Conservation (phyloP, 768 basidiomycete species). For the Podaxis pistillaris region DNA sequence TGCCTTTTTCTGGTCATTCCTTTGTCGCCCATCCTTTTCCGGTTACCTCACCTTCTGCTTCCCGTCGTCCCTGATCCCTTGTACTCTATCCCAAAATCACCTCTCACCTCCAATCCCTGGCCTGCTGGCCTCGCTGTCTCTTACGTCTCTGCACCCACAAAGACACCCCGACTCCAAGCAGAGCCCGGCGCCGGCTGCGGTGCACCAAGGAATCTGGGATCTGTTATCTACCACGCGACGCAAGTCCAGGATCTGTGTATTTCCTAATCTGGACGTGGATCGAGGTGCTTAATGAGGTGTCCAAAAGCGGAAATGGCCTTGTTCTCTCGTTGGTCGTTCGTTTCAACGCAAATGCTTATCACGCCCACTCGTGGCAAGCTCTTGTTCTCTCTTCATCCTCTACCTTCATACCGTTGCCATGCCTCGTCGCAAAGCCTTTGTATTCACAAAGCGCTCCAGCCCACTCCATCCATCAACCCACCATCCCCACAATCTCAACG, state of each 20-base stretch:
- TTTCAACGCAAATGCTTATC: slow-evolving; percentile 19
- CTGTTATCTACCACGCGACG: background rate
- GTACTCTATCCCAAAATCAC: background rate
- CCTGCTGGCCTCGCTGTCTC: background rate
- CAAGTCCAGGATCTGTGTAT: background rate
- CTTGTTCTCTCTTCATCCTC: slow-evolving; percentile 15
- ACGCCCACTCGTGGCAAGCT: slow-evolving; percentile 10
- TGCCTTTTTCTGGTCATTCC: slow-evolving; percentile 31
- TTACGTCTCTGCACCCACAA: background rate
- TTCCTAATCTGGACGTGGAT: background rate
- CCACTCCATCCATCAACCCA: background rate
- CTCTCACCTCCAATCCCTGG: background rate
- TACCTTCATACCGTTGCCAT: slow-evolving; percentile 5
- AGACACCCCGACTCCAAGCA: background rate
- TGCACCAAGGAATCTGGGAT: background rate
- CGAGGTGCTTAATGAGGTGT: slow-evolving; percentile 13
- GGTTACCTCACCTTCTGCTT: slow-evolving; percentile 18
- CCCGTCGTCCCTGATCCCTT: slow-evolving; percentile 6
- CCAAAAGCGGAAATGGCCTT: slow-evolving; percentile 26
- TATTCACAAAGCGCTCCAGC: background rate
- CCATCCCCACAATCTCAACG: background rate
- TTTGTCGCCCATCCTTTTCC: slow-evolving; percentile 34
- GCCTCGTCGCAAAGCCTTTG: background rate
- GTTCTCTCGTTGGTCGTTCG: slow-evolving; percentile 26
- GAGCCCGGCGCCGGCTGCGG: background rate